phyloP scores from a whole-genome alignment of 345 rosid genomes.

The Linum tenue region DNA sequence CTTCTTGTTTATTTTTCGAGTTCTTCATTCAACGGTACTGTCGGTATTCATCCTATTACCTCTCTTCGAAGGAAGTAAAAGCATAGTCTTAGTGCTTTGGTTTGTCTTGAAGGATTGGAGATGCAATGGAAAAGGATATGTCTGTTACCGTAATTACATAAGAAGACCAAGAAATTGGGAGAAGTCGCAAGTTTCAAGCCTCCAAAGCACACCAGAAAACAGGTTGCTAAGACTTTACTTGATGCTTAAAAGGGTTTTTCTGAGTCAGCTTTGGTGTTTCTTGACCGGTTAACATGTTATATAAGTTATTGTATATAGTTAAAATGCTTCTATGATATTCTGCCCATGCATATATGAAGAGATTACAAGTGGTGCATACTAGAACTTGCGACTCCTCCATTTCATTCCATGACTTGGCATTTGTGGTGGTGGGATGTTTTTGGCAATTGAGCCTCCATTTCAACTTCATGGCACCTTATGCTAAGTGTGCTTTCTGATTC shows the following conservation, averaged over 20 bases:
- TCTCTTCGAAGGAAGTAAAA: neutral
- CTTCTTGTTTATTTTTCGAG: neutral
- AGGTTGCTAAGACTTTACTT: constrained; percentile 43
- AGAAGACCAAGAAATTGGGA: constrained; percentile 86
- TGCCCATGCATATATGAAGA: neutral
- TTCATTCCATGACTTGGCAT: neutral
- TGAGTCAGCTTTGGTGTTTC: neutral
- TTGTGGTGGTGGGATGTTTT: neutral
- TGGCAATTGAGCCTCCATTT: neutral
- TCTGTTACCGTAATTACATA: constrained; percentile 74
- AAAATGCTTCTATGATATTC: neutral
- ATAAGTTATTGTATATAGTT: too few species aligned
- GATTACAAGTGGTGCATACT: neutral
- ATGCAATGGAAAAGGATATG: constrained; percentile 87
- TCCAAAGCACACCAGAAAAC: constrained; percentile 75
- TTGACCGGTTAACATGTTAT: neutral
- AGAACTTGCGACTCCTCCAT: neutral
- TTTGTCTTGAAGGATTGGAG: constrained; percentile 70
- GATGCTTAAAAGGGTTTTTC: neutral
- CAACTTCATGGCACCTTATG: neutral
- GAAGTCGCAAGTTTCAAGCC: constrained; percentile 42
- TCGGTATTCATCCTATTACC: neutral
- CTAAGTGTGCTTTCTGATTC: constrained; percentile 14
- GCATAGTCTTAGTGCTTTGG: neutral
- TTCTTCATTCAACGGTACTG: neutral